phyloP scores from a whole-genome alignment of 805 yeast genomes.

The Saccharomycopsis sp. region DNA sequence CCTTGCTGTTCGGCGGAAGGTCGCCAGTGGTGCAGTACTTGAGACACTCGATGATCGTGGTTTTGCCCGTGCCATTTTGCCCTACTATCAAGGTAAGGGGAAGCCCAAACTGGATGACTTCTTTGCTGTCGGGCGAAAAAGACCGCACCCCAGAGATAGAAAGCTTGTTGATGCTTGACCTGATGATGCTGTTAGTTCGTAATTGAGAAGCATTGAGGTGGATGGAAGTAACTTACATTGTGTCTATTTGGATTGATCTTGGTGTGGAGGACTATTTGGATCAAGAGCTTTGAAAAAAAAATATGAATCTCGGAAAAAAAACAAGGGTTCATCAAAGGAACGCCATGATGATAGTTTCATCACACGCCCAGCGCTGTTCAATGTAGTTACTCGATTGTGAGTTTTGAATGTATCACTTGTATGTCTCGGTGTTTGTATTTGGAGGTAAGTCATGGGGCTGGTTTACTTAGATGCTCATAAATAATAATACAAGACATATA shows the following conservation, averaged over 20 bases:
- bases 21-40: constrained; percentile 94
- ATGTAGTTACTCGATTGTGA: no score
- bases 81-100: constrained; percentile 95
- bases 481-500: no score
- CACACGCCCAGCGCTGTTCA: no score
- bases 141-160: constrained; percentile 86
- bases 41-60: constrained; percentile 90
- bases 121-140: constrained; percentile 75
- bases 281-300: background rate
- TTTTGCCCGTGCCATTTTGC: constrained; percentile 92
- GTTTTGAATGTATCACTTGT: no score
- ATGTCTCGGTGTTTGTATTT: no score
- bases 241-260: no score
- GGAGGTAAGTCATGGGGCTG: no score
- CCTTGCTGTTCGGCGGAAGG: constrained; percentile 89
- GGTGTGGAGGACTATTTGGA: background rate
- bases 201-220: background rate
- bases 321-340: no score
- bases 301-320: no score
- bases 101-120: constrained; percentile 78
- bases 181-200: background rate
- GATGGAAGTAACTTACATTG: background rate
- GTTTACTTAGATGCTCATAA: no score
- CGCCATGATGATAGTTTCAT: no score
- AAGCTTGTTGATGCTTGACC: constrained; percentile 38